Evolutionary conservation across 2,329 filamentous ascomycete species (phyloP).

Genomic region (Talaromyces pinophilus): DNA sequence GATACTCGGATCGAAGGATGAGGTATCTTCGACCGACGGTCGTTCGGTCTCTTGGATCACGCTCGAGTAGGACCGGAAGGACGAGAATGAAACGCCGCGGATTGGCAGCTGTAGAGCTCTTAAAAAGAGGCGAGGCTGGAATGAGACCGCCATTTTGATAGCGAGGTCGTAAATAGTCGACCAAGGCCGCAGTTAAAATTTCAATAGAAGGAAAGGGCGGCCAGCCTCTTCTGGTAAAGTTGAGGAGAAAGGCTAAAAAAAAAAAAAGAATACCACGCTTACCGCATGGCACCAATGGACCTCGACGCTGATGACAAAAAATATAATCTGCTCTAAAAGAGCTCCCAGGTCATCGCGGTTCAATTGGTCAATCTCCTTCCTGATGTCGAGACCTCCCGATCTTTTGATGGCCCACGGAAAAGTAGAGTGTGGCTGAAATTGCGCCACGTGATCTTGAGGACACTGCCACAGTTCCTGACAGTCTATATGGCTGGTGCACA

Average conservation of each 20-base stretch:
- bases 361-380: slow-evolving; percentile 15
- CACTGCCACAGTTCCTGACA: background rate
- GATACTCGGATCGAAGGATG: slow-evolving; percentile 39
- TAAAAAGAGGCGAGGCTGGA: slow-evolving; percentile 66
- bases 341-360: background rate
- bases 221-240: background rate
- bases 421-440: slow-evolving; percentile 8
- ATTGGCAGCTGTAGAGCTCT: slow-evolving; percentile 53
- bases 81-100: slow-evolving; percentile 48
- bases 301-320: background rate
- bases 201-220: background rate
- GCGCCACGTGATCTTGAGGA: background rate
- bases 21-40: slow-evolving; percentile 32
- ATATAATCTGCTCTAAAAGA: background rate
- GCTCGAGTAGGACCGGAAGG: slow-evolving; percentile 57
- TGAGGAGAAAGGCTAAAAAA: background rate
- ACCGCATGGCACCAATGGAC: background rate
- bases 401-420: slow-evolving; percentile 4
- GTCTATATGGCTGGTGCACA: background rate
- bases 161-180: background rate
- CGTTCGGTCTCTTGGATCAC: slow-evolving; percentile 37
- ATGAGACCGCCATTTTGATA: slow-evolving; percentile 50
- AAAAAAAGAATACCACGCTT: background rate
- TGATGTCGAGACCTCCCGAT: background rate
- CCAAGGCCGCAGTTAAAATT: slow-evolving; percentile 8